Base-by-base conservation (phyloP, 2,329 filamentous ascomycete species). In the Aspergillus tanneri region DNA sequence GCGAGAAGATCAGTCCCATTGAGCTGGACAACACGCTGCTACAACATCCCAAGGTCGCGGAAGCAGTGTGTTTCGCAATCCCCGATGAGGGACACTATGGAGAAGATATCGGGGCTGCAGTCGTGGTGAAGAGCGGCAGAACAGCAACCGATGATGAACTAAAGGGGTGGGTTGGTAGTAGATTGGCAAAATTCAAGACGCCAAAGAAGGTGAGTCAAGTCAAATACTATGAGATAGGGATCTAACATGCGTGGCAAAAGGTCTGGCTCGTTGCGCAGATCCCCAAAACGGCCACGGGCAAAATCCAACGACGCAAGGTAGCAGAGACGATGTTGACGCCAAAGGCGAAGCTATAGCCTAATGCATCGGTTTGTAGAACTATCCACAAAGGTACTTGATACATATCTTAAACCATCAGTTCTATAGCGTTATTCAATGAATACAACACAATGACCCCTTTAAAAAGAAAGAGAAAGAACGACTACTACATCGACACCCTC, bases 271-370 rank as follows among this genome's bases (percentile, higher is more conserved):
- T 88, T 27, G 80, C 89, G 49, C 74, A 85, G 56, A 95, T 95
- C 83, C 89, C 89, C 54, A 95, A 95, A 79, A 92, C 90, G 3
- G 88, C 89, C n/a, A 95, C 89, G 5, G 89, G 89, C 47, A 95
- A 95, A 77, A 87, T 95, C 50, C 89, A 95, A 72, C 77, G 89
- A 52, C 81, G 88, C 53, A 88, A 91, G 61, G 88, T 95, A n/a
- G 88, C 88, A 11, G 88, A 92, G 69, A 82, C 82, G 23, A 92
- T 95, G 87, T 76, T 85, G 48, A 69, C 70, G 47, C 68, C 72
- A 4, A 77, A 75, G 61, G 69, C 79, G 11, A 82, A 80, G 64
- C 68, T 81, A 56, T 81, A 74, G 50, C n/a, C n/a, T n/a, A 47
- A 24, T 16, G 11, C 16, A 10, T 37, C 19, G 28, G 8, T 6